Percentiles rank a stretch among this genome's conserved stretches.
Evolutionary conservation across 2,329 filamentous ascomycete genomes (phyloP).

Genomic region (Aspergillus sp.): DNA sequence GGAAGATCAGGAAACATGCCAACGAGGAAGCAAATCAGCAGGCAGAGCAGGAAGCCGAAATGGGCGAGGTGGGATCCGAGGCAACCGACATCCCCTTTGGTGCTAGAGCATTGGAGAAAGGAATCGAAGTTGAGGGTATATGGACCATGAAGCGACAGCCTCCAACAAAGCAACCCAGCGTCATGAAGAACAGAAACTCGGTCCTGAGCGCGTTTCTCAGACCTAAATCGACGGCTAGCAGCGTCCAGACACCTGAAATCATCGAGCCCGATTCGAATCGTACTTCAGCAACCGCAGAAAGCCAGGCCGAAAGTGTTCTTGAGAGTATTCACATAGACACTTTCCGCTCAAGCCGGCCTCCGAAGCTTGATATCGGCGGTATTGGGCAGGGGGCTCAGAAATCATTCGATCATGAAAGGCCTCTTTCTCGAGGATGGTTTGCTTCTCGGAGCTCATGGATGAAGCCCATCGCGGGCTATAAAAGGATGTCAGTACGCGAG

Average conservation of each 20-base stretch:
- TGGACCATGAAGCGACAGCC: constrained; percentile 66
- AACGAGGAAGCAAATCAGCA: constrained; percentile 69
- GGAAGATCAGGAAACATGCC: constrained; percentile 65
- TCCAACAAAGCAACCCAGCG: constrained; percentile 26
- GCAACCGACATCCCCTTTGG: constrained; percentile 78
- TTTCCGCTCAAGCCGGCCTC: constrained; percentile 10
- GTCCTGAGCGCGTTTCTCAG: constrained; percentile 8
- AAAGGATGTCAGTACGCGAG: constrained; percentile 16
- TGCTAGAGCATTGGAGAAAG: constrained; percentile 80
- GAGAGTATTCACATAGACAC: constrained; percentile 14
- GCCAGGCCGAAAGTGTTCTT: constrained; percentile 5
- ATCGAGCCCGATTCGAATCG: constrained; percentile 7
- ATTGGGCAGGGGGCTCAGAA: neutral
- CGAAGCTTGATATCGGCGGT: constrained; percentile 8
- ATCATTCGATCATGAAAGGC: constrained; percentile 8
- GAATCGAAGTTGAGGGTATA: constrained; percentile 83
- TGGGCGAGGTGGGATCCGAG: constrained; percentile 58
- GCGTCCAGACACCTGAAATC: constrained; percentile 6
- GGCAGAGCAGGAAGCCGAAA: constrained; percentile 54
- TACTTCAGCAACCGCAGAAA: constrained; percentile 4
- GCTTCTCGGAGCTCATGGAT: constrained; percentile 28
- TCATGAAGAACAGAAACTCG: constrained; percentile 27
- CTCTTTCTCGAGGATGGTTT: constrained; percentile 21
- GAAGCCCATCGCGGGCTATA: constrained; percentile 22
- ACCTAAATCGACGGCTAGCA: constrained; percentile 6